Evolutionary conservation across 2,329 filamentous ascomycete genomes (phyloP).

Genomic region (Claviceps capensis): DNA sequence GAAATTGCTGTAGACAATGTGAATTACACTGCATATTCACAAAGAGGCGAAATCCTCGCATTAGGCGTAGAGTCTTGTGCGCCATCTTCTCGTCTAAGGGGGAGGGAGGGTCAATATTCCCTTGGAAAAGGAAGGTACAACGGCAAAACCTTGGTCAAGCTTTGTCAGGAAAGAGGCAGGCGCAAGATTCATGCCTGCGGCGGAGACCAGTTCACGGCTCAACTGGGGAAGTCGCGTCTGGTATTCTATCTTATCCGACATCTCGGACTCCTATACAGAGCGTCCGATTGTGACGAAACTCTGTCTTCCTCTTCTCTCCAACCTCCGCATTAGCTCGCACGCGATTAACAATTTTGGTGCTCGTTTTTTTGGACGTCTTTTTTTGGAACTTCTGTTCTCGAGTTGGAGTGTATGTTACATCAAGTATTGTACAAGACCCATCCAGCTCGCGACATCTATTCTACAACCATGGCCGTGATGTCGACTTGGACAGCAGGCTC

Average conservation of each 20-base stretch:
- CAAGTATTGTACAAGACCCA: neutral
- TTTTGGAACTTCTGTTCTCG: constrained; percentile 12
- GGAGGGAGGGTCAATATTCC: too few relatives aligned
- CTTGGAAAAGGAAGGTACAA: neutral
- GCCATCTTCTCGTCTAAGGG: neutral
- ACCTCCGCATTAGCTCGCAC: constrained; percentile 1
- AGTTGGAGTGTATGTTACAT: constrained; percentile 14
- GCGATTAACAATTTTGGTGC: neutral
- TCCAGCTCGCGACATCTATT: neutral
- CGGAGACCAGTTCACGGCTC: neutral
- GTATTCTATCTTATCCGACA: neutral
- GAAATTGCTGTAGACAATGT: neutral
- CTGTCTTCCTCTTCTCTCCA: neutral
- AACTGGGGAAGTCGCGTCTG: neutral
- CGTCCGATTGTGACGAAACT: neutral
- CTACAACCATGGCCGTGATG: neutral
- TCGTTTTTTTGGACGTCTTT: constrained; percentile 3
- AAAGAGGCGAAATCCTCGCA: neutral
- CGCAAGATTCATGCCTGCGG: neutral
- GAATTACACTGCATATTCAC: neutral
- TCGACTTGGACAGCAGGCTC: neutral
- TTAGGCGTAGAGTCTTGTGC: neutral
- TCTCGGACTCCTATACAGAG: neutral
- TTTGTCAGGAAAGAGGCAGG: neutral
- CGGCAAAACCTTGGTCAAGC: neutral